Evolutionary conservation across 1,139 yeast genomes (phyloP).

Genomic region (Kodamaea fungicola): DNA sequence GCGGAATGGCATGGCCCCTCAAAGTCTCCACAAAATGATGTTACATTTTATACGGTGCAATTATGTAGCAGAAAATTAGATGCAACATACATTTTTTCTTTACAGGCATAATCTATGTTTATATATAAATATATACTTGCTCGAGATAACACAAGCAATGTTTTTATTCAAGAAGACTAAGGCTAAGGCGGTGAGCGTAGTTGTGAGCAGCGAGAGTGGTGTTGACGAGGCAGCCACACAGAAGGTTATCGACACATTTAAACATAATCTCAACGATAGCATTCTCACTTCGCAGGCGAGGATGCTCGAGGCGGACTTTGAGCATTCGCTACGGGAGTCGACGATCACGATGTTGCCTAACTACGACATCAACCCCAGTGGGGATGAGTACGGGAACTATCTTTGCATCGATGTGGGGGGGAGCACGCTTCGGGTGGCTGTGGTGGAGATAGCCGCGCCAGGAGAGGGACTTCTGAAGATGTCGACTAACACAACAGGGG

Average conservation of each 20-base stretch:
- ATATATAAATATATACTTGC: slow-evolving; percentile 2
- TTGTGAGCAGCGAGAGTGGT: neutral
- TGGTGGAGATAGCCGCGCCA: slow-evolving; percentile 30
- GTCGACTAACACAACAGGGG: slow-evolving; percentile 7
- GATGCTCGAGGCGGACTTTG: slow-evolving; percentile 17
- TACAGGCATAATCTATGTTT: neutral
- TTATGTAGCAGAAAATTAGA: slow-evolving; percentile 1
- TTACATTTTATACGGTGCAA: slow-evolving; percentile 3
- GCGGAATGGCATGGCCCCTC: no score
- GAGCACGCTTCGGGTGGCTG: slow-evolving; percentile 47
- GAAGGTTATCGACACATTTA: slow-evolving; percentile 6
- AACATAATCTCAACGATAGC: slow-evolving; percentile 11
- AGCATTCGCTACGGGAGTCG: slow-evolving; percentile 31
- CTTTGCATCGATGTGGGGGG: slow-evolving; percentile 57
- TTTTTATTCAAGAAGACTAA: slow-evolving; percentile 7
- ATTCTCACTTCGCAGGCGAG: slow-evolving; percentile 13
- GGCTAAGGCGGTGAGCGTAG: slow-evolving; percentile 1
- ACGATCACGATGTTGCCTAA: slow-evolving; percentile 48
- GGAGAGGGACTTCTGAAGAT: slow-evolving; percentile 5
- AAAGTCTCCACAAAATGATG: neutral
- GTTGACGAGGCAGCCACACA: neutral
- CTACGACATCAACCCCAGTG: slow-evolving; percentile 39
- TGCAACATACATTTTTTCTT: slow-evolving; percentile 2
- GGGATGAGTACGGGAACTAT: slow-evolving; percentile 40
- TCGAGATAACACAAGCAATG: slow-evolving; percentile 1